Base-by-base conservation (phyloP, 805 yeast species). In the Starmera amethionina region DNA sequence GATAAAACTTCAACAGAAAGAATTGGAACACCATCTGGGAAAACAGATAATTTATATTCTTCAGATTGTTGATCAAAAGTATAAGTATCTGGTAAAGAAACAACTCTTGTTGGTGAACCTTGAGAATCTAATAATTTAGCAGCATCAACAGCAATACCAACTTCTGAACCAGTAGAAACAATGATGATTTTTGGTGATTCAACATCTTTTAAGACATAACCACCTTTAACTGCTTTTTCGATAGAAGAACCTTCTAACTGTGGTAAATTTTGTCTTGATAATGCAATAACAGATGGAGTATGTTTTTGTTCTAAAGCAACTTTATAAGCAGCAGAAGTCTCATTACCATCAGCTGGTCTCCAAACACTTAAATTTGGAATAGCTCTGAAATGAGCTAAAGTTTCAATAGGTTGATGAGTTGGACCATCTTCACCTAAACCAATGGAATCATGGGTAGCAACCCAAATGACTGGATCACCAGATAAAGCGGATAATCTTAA, bases 261-360 rank as follows among this genome's bases (percentile, higher is more conserved):
- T 48, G 97, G 89, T 62, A 83, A 70, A 77, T 79, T 79, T 67
- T 83, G 94, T 80, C 94, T 82, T 46, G 90, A 74, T 52, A 83
- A 68, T 48, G 90, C 89, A 59, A 83, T 68, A 53, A 83, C 65
- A 46, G 82, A 71, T 55, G 94, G 94, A 36, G 89, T 81, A 49
- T 66, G 63, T 41, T 65, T 73, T 37, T 80, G 68, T 58, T 67
- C 72, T 47, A 83, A 55, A 38, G 93, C 79, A 48, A 68, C 70
- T 61, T 70, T 65, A 72, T 83, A 83, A 46, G 94, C 86, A 58
- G 90, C 94, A 50, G 89, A 78, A 39, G 78, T 77, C 67, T 84
- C 95, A 63, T 84, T 83, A 73, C 93, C 90, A 62, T 84, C 95
- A 56, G 93, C 93, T 52, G 95, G 94, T 78, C 95, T 82, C 90